phyloP scores from a whole-genome alignment of 257 asterid genomes.

The Solanum rostratum region DNA sequence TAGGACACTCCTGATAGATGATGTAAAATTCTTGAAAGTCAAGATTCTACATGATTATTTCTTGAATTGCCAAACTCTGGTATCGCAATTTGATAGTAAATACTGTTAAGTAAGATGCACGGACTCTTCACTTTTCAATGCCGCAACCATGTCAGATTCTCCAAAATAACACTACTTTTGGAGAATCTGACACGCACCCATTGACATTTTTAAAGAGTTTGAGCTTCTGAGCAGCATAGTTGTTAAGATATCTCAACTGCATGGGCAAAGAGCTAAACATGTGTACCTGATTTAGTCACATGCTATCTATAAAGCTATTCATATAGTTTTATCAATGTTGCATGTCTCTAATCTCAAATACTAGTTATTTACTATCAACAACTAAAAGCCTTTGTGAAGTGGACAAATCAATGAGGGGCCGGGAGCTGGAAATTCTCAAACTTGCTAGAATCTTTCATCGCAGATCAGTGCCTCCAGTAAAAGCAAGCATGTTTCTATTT shows the following conservation, averaged over 20 bases:
- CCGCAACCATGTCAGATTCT: no score
- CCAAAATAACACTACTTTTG: no score
- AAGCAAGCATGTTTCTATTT: neutral
- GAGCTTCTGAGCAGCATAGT: no score
- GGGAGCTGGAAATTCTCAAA: no score
- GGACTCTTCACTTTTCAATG: no score
- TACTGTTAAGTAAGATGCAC: neutral
- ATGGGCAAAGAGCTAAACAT: neutral
- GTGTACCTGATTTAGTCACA: neutral
- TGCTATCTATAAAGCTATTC: neutral
- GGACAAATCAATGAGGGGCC: neutral
- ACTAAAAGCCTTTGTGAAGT: neutral
- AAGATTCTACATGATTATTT: neutral
- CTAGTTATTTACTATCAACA: neutral
- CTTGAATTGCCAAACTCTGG: neutral
- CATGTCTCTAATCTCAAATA: neutral
- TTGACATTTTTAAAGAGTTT: no score
- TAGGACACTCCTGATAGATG: neutral
- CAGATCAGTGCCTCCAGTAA: neutral
- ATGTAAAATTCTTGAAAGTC: neutral
- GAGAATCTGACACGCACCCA: no score
- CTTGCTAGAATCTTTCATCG: neutral
- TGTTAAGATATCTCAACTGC: neutral
- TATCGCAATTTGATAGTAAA: neutral
- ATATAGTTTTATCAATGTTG: neutral